Evolutionary conservation across 768 basidiomycete species (phyloP), one percentile per base, ranked within the genome.

Genomic region (Daedaleopsis sinensis): DNA sequence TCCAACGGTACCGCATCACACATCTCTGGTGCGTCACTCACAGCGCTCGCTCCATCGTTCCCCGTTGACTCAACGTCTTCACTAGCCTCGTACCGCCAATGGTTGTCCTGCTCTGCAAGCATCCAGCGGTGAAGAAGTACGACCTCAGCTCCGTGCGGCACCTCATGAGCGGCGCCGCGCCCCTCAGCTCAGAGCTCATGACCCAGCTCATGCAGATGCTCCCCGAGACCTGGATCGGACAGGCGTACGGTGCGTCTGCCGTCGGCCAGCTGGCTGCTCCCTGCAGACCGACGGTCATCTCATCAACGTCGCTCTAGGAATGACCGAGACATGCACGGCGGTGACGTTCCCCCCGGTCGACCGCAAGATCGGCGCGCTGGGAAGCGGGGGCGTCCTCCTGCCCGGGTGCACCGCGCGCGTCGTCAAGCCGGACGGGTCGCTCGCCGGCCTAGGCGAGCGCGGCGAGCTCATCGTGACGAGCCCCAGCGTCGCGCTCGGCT

Each of bases 191-290:
- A 35, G 82, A 85, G 62, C 67, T 84, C n/a, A 83, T 80, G 62
- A 69, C 76, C 37, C 78, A 77, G 64, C 73, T 86, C 24, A 67
- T 69, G 18, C 70, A 76, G 42, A 63, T 81, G 37, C 79, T 88
- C 37, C 87, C 87, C 0, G 65, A 75, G 16, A 78, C 79, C 1
- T 73, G 74, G 57, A 77, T 88, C n/a, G 85, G 83, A n/a, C 87
- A 88, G 68, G 81, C 79, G 16, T 88, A 86, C 69, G 86, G 85
- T 42, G 18, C 39, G 39, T 42, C 39, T 32, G 39, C 11, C 39
- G 11, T 42, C 18, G 18, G 13, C 18, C 13, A 42, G 13, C 39
- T 3, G 13, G 13, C 39, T 3, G 13, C 10, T 18, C 11, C 13
- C 39, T 11, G 18, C 18, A 42, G 39, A 42, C 39, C 3, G 44